phyloP scores from a whole-genome alignment of 108 stramenopile genomes.

The Skeletonema marinoi region DNA sequence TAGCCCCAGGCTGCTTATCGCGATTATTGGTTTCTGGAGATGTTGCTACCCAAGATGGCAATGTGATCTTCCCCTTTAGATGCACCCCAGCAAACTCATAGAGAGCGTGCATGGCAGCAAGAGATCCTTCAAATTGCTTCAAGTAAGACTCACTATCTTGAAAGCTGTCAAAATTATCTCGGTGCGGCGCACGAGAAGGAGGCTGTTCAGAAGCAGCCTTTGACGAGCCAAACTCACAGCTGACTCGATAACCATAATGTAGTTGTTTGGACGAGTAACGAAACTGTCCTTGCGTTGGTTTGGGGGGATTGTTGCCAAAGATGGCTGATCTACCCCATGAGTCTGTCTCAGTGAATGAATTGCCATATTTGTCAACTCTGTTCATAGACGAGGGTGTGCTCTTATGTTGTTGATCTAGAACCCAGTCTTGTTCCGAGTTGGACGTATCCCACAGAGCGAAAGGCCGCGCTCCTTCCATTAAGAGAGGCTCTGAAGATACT shows the following conservation, averaged over 20 bases:
- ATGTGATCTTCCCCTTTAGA: conserved; percentile 15
- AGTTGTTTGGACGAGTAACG: conserved; percentile 22
- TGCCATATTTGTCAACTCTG: conserved; percentile 28
- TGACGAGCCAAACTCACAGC: conserved; percentile 1
- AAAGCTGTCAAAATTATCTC: conserved; percentile 13
- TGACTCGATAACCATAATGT: conserved; percentile 21
- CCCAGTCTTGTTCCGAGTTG: conserved; percentile 15
- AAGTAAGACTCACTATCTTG: conserved; percentile 21
- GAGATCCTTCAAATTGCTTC: conserved; percentile 32
- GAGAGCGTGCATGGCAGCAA: conserved; percentile 33
- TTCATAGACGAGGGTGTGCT: background rate
- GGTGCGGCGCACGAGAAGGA: background rate
- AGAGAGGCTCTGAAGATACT: conserved; percentile 2
- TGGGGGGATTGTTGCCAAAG: conserved; percentile 29
- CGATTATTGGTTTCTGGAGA: background rate
- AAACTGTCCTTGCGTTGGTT: conserved; percentile 8
- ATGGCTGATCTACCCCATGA: conserved; percentile 25
- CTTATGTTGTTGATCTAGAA: conserved; percentile 1
- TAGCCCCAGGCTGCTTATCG: background rate
- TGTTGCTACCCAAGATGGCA: conserved; percentile 25
- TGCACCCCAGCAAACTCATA: conserved; percentile 20
- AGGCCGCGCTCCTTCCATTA: conserved; percentile 18
- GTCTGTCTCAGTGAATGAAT: conserved; percentile 20
- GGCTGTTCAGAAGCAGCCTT: background rate
- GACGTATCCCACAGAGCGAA: conserved; percentile 38